A percentile compares a stretch with the other conserved stretches of the same genome.
Evolutionary conservation across 2,329 filamentous ascomycete species (phyloP).

Genomic region (Meredithiella fracta): DNA sequence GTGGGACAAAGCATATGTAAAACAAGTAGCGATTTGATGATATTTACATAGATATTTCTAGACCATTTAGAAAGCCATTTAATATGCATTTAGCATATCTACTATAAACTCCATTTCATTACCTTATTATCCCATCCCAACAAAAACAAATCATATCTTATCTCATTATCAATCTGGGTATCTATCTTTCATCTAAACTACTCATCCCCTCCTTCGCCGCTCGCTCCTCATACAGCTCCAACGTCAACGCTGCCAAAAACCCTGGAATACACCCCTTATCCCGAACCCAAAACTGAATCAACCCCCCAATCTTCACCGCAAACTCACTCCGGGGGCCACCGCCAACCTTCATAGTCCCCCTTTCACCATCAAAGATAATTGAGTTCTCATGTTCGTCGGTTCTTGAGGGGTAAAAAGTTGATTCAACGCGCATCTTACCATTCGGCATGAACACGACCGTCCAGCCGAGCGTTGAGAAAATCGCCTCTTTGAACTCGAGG

Average conservation of each 20-base stretch:
- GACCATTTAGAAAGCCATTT: no score
- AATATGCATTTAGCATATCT: background rate
- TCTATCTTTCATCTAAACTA: background rate
- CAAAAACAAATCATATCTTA: background rate
- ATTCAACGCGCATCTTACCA: conserved; percentile 83
- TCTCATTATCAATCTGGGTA: background rate
- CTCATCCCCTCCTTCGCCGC: conserved; percentile 18
- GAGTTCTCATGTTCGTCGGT: conserved; percentile 55
- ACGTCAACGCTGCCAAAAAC: conserved; percentile 74
- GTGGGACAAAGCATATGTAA: no score
- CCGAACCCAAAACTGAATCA: conserved; percentile 91
- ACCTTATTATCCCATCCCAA: background rate
- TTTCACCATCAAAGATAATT: conserved; percentile 79
- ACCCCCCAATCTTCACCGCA: conserved; percentile 64
- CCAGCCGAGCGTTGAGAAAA: conserved; percentile 83
- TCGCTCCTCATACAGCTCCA: conserved; percentile 79
- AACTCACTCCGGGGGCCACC: conserved; percentile 79
- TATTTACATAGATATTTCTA: no score
- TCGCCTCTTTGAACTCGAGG: conserved; percentile 86
- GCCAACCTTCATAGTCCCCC: conserved; percentile 93
- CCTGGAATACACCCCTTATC: conserved; percentile 87
- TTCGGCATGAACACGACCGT: conserved; percentile 94
- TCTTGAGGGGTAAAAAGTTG: conserved; percentile 58
- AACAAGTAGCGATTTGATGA: no score
- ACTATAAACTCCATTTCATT: background rate